Evolutionary conservation across 345 rosid genomes (phyloP).

Genomic region (Gossypium arboreum): DNA sequence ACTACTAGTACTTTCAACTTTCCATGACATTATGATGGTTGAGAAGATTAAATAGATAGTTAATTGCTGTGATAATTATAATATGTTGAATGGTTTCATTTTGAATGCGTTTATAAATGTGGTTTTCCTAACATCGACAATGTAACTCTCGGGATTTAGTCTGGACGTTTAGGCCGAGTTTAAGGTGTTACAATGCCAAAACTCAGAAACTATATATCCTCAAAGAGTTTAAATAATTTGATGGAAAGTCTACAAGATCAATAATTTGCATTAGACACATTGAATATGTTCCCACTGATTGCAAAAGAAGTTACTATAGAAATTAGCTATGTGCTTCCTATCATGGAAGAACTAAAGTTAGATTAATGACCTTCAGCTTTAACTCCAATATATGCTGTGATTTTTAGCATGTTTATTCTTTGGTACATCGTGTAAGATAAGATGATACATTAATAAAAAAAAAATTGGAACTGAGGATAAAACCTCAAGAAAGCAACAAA

Average conservation of each 20-base stretch:
- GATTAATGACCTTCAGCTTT: neutral
- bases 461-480: neutral
- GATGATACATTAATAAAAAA: neutral
- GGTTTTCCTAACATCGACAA: too few relatives aligned
- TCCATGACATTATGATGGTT: too few relatives aligned
- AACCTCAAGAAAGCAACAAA: neutral
- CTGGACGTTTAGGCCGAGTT: too few relatives aligned
- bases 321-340: neutral
- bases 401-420: neutral
- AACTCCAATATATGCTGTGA: neutral
- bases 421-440: neutral
- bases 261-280: neutral
- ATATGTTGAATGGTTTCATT: too few relatives aligned
- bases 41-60: too few relatives aligned
- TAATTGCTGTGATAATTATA: too few relatives aligned
- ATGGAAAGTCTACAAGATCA: neutral
- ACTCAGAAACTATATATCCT: neutral
- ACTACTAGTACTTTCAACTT: too few relatives aligned
- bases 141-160: too few relatives aligned
- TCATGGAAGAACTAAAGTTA: slow-evolving; percentile 3
- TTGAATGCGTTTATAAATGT: too few relatives aligned
- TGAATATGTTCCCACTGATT: neutral
- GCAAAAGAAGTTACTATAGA: neutral
- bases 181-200: neutral
- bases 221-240: neutral